Evolutionary conservation across 768 basidiomycete species (phyloP).

Genomic region (Gymnopilus dilepis): DNA sequence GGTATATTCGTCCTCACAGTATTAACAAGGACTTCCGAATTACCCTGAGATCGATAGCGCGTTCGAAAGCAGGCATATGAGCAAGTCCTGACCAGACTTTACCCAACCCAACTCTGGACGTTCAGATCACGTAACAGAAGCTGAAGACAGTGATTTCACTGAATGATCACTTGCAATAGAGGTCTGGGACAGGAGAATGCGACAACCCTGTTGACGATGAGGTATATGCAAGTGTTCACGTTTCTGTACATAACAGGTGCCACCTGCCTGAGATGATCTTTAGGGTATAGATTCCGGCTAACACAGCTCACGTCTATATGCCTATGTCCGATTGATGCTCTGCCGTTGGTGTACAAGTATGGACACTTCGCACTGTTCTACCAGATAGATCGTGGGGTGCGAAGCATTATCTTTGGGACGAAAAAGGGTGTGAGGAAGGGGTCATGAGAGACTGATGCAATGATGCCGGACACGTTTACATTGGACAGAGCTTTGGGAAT

Average conservation of each 20-base stretch:
- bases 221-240: slow-evolving; percentile 62
- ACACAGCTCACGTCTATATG: slow-evolving; percentile 43
- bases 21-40: slow-evolving; percentile 60
- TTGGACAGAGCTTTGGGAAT: slow-evolving; percentile 66
- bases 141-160: background rate
- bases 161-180: slow-evolving; percentile 30
- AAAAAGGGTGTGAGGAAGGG: slow-evolving; percentile 55
- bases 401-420: slow-evolving; percentile 63
- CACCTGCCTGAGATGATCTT: slow-evolving; percentile 16
- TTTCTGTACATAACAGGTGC: slow-evolving; percentile 63
- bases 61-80: slow-evolving; percentile 20
- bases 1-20: slow-evolving; percentile 63
- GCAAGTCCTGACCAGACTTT: background rate
- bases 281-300: background rate
- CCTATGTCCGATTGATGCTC: slow-evolving; percentile 55
- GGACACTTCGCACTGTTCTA: slow-evolving; percentile 69
- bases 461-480: slow-evolving; percentile 24
- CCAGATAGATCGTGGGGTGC: slow-evolving; percentile 58
- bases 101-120: slow-evolving; percentile 45
- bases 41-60: slow-evolving; percentile 58
- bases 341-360: slow-evolving; percentile 60
- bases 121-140: slow-evolving; percentile 49
- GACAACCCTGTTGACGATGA: slow-evolving; percentile 54
- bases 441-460: background rate
- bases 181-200: slow-evolving; percentile 64